phyloP scores from a whole-genome alignment of 257 asterid species.

The Solanum pennellii region DNA sequence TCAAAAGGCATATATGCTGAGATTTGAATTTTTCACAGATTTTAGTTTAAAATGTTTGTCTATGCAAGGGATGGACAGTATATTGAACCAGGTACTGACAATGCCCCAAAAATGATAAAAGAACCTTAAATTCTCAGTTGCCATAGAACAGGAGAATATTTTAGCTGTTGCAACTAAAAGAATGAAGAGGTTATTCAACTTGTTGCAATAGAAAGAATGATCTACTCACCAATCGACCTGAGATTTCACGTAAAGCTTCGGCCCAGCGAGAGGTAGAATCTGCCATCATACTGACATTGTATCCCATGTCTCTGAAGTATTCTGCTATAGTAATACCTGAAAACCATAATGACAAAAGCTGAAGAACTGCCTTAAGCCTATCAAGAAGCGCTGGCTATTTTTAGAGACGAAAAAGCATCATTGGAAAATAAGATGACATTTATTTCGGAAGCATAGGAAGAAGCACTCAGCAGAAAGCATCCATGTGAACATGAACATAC shows the following conservation, averaged over 20 bases:
- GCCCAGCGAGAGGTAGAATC: slow-evolving; percentile 99
- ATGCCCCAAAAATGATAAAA: neutral
- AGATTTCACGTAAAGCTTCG: slow-evolving; percentile 99
- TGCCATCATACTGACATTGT: slow-evolving; percentile 99
- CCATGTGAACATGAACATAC: neutral
- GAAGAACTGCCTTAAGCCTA: neutral
- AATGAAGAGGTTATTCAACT: neutral
- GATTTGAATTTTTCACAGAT: neutral
- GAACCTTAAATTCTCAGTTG: neutral
- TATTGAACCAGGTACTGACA: neutral
- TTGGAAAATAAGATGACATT: neutral
- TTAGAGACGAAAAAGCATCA: neutral
- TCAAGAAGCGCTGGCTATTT: neutral
- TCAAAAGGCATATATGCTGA: neutral
- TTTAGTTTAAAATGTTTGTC: neutral
- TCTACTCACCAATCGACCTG: slow-evolving; percentile 89
- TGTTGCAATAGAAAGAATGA: neutral
- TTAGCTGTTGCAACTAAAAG: neutral
- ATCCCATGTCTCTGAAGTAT: slow-evolving; percentile 99
- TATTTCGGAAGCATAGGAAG: neutral
- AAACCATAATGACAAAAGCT: slow-evolving; percentile 8
- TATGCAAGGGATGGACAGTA: neutral
- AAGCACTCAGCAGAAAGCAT: neutral
- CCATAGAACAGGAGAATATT: neutral
- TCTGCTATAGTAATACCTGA: slow-evolving; percentile 97